Evolutionary conservation across 495 filamentous ascomycete genomes (phyloP), one percentile per base, ranked within the genome.

Genomic region (Daldinia loculata): DNA sequence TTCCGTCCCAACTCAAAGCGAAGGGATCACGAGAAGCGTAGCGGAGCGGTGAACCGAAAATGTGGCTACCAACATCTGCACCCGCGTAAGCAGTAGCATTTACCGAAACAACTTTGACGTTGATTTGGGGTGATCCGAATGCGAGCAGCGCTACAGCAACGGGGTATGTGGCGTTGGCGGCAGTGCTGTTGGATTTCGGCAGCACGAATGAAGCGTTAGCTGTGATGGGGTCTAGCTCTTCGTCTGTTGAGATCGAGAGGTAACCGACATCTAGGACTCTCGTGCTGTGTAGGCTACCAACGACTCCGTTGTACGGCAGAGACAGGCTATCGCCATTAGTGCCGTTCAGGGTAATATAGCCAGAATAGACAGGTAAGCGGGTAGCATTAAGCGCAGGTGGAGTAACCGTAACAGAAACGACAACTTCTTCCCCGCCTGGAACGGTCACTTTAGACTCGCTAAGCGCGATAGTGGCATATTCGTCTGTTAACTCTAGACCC

Each of bases 281-380:
- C 8, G 77, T 76, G 24, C 69, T 65, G 51, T 79, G 76, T 61
- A 87, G 63, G 70, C 79, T 83, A 24, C 85, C 85, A 15, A 75
- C 78, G 22, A 83, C 81, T 15, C 85, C 85, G 61, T 84, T 78
- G 70, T 87, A 87, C 2, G 85, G 85, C 4, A 87, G 75, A 9
- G 83, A 82, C 30, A 85, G 75, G 24, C 75, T 75, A 14, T 81
- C 78, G 43, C 82, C 81, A 73, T 85, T 84, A 22, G 82, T 78
- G 63, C 83, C 81, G 67, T 81, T 84, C 63, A 87, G 57, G 43
- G 82, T 74, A 45, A 87, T 80, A 75, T 84, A 85, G 57, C 85
- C 85, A 0, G 83, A 85, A 70, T 86, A 87, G 14, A 87, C 80
- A 1, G 83, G 84, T 24, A 86, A 77, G 12, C 80, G 83, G 32